These are phyloP conservation scores for Phytophthora tentaculata DNA, from an alignment of 352 stramenopile genomes.

Conservation along the genomic window DNA sequence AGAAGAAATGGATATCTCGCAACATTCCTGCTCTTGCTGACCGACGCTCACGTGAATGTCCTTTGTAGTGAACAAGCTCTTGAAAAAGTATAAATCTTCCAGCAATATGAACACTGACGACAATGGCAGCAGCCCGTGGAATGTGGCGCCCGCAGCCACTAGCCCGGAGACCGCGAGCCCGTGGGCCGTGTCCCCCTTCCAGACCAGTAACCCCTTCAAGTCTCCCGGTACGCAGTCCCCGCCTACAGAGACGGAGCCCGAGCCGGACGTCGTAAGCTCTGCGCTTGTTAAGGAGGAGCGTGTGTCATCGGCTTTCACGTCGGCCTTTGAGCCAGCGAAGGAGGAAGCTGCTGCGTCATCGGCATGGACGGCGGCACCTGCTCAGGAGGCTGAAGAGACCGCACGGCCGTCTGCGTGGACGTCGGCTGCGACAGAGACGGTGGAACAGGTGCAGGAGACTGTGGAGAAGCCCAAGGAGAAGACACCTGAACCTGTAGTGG, in stretches of 20 bases:
- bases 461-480: constrained; percentile 1
- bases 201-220: constrained; percentile 50
- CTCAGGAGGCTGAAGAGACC: constrained; percentile 18
- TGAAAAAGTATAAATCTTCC: constrained; percentile 72
- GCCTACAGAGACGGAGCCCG: constrained; percentile 33
- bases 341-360: constrained; percentile 18
- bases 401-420: constrained; percentile 27
- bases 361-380: constrained; percentile 20
- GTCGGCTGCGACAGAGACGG: constrained; percentile 7
- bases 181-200: constrained; percentile 50
- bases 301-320: constrained; percentile 6
- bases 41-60: constrained; percentile 28
- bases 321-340: constrained; percentile 27
- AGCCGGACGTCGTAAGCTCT: constrained; percentile 41
- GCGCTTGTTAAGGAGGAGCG: constrained; percentile 19
- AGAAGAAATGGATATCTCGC: neutral
- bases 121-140: constrained; percentile 54
- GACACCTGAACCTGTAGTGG: neutral
- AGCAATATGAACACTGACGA: constrained; percentile 45
- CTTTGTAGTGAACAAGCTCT: constrained; percentile 67
- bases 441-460: constrained; percentile 20
- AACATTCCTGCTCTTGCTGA: constrained; percentile 24
- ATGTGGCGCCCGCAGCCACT: constrained; percentile 44
- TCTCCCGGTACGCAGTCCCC: constrained; percentile 11
- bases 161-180: constrained; percentile 36